A percentile compares a stretch with the other conserved stretches of the same genome.
Conservation (phyloP, 345 rosid genomes). For the Carallia brachiata region DNA sequence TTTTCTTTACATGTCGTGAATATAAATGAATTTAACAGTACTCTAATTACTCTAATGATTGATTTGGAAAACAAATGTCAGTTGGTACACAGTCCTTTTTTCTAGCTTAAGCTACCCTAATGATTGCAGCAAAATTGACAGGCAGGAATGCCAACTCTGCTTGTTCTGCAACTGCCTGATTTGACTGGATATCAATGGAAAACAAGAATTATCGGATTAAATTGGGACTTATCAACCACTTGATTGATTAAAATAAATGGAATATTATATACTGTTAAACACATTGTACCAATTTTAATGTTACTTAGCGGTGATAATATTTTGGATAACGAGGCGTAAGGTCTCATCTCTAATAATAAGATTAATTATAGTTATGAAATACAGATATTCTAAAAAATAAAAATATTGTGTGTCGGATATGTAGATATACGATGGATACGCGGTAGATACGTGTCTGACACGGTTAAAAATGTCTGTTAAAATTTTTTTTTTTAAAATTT, state of each 20-base stretch:
- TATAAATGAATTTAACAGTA: neutral
- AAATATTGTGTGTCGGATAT: no score
- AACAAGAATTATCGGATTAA: neutral
- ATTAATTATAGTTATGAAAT: no score
- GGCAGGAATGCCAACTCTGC: neutral
- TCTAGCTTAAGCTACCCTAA: neutral
- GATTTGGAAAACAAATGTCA: neutral
- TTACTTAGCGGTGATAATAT: no score
- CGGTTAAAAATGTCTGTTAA: no score
- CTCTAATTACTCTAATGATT: neutral
- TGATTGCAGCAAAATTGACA: conserved; percentile 3
- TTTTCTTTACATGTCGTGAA: neutral
- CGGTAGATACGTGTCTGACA: no score
- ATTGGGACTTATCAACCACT: neutral
- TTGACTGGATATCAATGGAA: neutral
- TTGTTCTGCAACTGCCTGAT: neutral
- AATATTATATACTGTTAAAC: no score
- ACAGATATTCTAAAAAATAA: no score
- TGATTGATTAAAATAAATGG: neutral
- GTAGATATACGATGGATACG: no score
- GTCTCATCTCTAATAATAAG: no score
- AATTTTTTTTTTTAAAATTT: no score
- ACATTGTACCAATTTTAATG: no score
- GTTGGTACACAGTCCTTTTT: neutral
- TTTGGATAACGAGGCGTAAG: no score